Conservation (phyloP, 352 stramenopile species). For the Globisporangium acanthophoron region DNA sequence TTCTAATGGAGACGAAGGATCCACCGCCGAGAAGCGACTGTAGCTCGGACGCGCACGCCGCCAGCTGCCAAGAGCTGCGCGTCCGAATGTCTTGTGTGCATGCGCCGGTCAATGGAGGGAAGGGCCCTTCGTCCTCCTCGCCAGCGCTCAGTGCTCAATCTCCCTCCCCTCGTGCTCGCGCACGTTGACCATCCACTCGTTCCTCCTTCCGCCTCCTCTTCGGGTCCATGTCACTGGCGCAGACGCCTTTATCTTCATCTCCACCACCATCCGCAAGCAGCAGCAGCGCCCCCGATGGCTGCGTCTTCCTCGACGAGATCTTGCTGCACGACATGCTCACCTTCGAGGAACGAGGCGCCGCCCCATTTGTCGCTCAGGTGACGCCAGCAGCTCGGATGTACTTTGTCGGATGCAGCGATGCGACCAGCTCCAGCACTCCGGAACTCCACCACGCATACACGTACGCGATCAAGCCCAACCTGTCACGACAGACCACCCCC, state of each 20-base stretch:
- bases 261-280: background rate
- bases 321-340: background rate
- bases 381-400: background rate
- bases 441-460: conserved; percentile 3
- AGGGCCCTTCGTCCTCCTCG: background rate
- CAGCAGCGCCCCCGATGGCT: background rate
- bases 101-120: background rate
- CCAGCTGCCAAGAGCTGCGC: background rate
- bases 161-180: conserved; percentile 6
- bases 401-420: background rate
- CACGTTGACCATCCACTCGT: conserved; percentile 8
- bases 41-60: background rate
- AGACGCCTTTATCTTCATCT: conserved; percentile 9
- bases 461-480: background rate
- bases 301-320: conserved; percentile 2
- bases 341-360: background rate
- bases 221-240: conserved; percentile 11
- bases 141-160: conserved; percentile 9
- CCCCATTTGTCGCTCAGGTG: background rate
- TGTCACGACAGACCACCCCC: background rate
- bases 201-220: background rate
- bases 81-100: background rate
- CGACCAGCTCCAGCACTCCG: background rate
- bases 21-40: background rate
- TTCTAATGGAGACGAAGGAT: background rate